Evolutionary conservation across 1,284 basidiomycete genomes (phyloP).

Genomic region (Pascua guehoae): DNA sequence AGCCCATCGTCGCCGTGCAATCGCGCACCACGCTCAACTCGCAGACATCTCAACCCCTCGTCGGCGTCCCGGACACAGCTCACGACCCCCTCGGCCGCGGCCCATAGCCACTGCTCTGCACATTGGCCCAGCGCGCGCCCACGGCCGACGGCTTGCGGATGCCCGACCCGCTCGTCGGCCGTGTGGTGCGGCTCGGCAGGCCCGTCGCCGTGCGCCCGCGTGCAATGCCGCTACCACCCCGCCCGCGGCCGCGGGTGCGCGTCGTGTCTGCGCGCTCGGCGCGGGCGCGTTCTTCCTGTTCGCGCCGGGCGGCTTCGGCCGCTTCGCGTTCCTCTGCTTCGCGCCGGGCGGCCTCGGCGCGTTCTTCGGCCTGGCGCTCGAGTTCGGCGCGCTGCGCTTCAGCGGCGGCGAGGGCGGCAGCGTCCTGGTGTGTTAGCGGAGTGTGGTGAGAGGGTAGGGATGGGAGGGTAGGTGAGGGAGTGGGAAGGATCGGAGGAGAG

Average conservation of each 20-base stretch:
- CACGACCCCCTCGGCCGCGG: conserved; percentile 13
- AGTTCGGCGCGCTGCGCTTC: conserved; percentile 11
- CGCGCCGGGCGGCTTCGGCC: conserved; percentile 7
- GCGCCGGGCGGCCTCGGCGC: conserved; percentile 6
- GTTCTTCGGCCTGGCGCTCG: conserved; percentile 9
- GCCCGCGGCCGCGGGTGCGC: conserved; percentile 1
- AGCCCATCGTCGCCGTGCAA: too few species aligned
- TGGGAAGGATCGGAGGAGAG: too few species aligned
- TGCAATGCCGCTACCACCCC: conserved; percentile 1
- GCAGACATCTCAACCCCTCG: too few species aligned
- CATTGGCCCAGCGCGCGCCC: conserved; percentile 37
- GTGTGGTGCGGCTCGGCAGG: conserved; percentile 5
- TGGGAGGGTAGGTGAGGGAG: background rate
- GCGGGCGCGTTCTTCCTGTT: conserved; percentile 5
- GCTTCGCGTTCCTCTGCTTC: conserved; percentile 22
- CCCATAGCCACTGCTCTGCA: conserved; percentile 47
- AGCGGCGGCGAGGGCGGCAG: conserved; percentile 24
- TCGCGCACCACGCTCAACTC: too few species aligned
- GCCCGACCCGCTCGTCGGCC: conserved; percentile 5
- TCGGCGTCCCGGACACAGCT: too few species aligned
- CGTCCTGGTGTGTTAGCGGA: conserved; percentile 26
- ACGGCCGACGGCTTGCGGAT: background rate
- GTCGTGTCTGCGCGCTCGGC: conserved; percentile 14
- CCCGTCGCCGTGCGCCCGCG: background rate
- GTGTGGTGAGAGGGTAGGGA: background rate